Percentiles rank a stretch among this genome's conserved stretches.
Evolutionary conservation across 148 eudicot species (phyloP).

Genomic region (Fagopyrum esculentum): DNA sequence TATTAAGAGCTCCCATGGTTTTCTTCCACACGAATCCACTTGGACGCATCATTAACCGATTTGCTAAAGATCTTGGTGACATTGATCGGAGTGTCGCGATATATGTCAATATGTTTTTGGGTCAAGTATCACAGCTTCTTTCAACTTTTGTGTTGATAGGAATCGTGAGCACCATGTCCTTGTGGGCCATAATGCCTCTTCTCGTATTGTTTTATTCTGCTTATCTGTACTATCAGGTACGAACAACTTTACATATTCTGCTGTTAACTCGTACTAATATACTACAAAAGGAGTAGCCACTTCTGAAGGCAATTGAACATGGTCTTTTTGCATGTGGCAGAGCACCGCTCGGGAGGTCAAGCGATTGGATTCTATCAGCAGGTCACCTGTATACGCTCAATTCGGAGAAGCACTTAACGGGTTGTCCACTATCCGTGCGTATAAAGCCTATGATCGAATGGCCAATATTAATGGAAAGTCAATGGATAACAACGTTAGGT

Average conservation of each 20-base stretch:
- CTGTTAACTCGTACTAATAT: no score
- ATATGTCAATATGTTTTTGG: constrained; percentile 70
- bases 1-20: constrained; percentile 91
- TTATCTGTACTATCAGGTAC: constrained; percentile 90
- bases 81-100: constrained; percentile 80
- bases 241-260: background rate
- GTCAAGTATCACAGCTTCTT: constrained; percentile 72
- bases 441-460: constrained; percentile 89
- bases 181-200: constrained; percentile 97
- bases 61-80: constrained; percentile 92
- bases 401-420: constrained; percentile 93
- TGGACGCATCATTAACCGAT: constrained; percentile 89
- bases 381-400: constrained; percentile 95
- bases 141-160: constrained; percentile 94
- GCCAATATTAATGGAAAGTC: constrained; percentile 70
- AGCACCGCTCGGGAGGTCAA: constrained; percentile 95
- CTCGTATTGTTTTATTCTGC: constrained; percentile 77
- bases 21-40: constrained; percentile 95
- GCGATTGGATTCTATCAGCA: constrained; percentile 69
- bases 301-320: background rate
- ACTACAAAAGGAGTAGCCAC: no score
- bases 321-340: constrained; percentile 28
- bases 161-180: constrained; percentile 89
- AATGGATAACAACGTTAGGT: constrained; percentile 85
- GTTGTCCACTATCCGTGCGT: constrained; percentile 79